phyloP scores from a whole-genome alignment of 1,284 basidiomycete species.

The Ganoderma leucocontextum region DNA sequence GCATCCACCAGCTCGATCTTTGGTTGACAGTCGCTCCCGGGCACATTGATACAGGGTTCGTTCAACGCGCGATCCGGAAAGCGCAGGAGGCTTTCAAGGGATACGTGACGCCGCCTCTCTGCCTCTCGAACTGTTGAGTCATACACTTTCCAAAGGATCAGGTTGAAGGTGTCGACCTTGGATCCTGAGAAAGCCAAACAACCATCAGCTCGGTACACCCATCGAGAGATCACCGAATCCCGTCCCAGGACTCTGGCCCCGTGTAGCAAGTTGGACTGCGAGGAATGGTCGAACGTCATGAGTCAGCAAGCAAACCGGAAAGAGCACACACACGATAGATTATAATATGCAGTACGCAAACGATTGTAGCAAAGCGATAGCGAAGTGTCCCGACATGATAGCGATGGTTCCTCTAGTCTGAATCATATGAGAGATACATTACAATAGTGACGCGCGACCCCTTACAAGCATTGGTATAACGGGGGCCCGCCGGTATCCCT shows the following conservation, averaged over 20 bases:
- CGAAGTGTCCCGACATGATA: constrained; percentile 12
- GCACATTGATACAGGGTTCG: too few species aligned
- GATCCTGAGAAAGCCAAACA: constrained; percentile 1
- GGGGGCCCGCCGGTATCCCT: not conserved
- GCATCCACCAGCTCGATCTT: too few species aligned
- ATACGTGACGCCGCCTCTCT: too few species aligned
- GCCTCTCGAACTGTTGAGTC: too few species aligned
- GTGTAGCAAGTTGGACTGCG: not conserved
- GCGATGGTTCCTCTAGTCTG: constrained; percentile 5
- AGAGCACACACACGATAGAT: not conserved
- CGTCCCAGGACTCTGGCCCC: too few species aligned
- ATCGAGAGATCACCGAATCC: not conserved
- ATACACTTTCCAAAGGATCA: not conserved
- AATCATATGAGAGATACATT: not conserved
- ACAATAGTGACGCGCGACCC: not conserved
- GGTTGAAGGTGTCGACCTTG: not conserved
- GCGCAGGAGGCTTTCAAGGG: too few species aligned
- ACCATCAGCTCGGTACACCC: not conserved
- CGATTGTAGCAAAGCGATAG: constrained; percentile 6
- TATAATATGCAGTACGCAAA: not conserved
- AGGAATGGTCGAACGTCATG: not conserved
- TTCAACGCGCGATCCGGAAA: too few species aligned
- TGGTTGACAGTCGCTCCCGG: too few species aligned
- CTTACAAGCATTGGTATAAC: constrained; percentile 6
- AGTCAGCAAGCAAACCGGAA: not conserved